phyloP scores from a whole-genome alignment of 2,329 filamentous ascomycete genomes.

The Capronia coronata region DNA sequence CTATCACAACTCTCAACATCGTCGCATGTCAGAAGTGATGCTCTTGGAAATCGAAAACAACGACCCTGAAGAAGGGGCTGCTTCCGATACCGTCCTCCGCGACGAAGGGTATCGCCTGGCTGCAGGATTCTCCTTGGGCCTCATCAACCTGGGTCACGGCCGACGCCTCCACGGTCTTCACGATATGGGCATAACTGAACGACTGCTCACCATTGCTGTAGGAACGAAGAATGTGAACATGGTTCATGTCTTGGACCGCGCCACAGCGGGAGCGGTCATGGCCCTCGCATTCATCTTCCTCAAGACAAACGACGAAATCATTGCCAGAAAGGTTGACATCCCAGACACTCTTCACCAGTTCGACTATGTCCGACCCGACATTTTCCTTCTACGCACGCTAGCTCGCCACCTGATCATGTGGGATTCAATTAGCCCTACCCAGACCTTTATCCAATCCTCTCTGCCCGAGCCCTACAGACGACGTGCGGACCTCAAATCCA shows the following conservation, averaged over 20 bases:
- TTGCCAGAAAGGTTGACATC: slow-evolving; percentile 87
- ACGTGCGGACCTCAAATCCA: slow-evolving; percentile 54
- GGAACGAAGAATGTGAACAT: slow-evolving; percentile 85
- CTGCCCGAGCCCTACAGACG: slow-evolving; percentile 64
- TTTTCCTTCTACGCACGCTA: slow-evolving; percentile 81
- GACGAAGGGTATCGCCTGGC: slow-evolving; percentile 96
- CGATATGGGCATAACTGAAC: slow-evolving; percentile 88
- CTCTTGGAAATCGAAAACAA: slow-evolving; percentile 91
- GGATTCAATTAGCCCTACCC: slow-evolving; percentile 68
- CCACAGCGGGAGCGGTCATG: slow-evolving; percentile 86
- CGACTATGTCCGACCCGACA: slow-evolving; percentile 89
- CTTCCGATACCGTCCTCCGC: slow-evolving; percentile 67
- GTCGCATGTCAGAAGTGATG: slow-evolving; percentile 98
- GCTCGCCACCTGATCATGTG: slow-evolving; percentile 90
- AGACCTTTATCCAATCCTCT: slow-evolving; percentile 68
- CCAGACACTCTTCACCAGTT: slow-evolving; percentile 87
- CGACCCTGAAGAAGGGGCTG: slow-evolving; percentile 65
- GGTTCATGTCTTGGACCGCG: slow-evolving; percentile 87
- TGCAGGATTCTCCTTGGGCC: slow-evolving; percentile 84
- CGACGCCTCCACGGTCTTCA: slow-evolving; percentile 80
- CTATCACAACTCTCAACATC: slow-evolving; percentile 91
- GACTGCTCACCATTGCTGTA: slow-evolving; percentile 76
- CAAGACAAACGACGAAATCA: slow-evolving; percentile 83
- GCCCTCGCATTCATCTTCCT: slow-evolving; percentile 90
- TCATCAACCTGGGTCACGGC: slow-evolving; percentile 91